phyloP scores from a whole-genome alignment of 768 basidiomycete species.

The Coprinellus aureogranulatus region DNA sequence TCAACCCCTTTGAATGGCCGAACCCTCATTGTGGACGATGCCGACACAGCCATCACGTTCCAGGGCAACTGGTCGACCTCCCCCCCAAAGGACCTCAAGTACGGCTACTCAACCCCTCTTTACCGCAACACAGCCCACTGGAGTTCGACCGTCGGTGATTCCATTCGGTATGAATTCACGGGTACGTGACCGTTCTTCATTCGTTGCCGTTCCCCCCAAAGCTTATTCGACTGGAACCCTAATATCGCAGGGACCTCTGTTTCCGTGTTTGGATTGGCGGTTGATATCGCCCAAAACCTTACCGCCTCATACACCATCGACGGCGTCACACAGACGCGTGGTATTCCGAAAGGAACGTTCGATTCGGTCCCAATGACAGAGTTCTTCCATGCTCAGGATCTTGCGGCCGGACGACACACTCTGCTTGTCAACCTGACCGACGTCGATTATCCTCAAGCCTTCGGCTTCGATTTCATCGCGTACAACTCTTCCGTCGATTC shows the following conservation, averaged over 20 bases:
- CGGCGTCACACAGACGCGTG: conserved; percentile 24
- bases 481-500: conserved; percentile 35
- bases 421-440: conserved; percentile 37
- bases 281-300: conserved; percentile 28
- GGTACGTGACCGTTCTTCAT: conserved; percentile 22
- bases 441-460: conserved; percentile 25
- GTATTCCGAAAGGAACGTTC: conserved; percentile 25
- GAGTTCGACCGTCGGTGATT: conserved; percentile 34
- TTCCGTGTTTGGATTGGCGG: conserved; percentile 34
- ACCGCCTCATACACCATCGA: conserved; percentile 38
- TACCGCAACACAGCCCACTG: conserved; percentile 36
- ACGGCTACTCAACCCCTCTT: conserved; percentile 26
- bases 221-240: conserved; percentile 4
- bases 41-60: conserved; percentile 27
- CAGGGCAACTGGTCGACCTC: conserved; percentile 33
- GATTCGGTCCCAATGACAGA: conserved; percentile 32
- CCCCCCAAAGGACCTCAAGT: conserved; percentile 14
- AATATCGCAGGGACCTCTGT: conserved; percentile 33
- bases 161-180: conserved; percentile 31
- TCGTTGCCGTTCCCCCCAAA: not conserved
- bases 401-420: conserved; percentile 34
- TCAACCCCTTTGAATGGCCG: conserved; percentile 33
- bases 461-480: conserved; percentile 40
- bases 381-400: conserved; percentile 30
- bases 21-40: conserved; percentile 38